These are phyloP conservation scores for Fusarium sp. DNA, from an alignment of 2,329 filamentous ascomycete genomes.

Conservation along the genomic window DNA sequence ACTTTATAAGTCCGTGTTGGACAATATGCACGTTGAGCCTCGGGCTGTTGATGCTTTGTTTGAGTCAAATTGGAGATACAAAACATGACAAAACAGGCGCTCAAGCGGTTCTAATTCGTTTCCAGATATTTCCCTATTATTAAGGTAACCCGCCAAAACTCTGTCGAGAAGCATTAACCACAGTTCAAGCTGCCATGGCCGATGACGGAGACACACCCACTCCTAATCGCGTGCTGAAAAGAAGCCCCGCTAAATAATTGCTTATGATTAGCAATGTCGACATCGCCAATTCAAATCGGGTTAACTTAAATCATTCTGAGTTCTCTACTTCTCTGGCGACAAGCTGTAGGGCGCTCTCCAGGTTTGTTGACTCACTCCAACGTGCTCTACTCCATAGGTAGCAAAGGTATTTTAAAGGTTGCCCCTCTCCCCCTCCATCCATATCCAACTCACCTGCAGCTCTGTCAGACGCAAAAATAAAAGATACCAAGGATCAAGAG, in stretches of 20 bases:
- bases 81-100: too few relatives aligned
- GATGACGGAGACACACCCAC: constrained; percentile 38
- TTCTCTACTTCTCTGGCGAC: background rate
- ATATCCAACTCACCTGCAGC: constrained; percentile 5
- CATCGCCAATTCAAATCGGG: background rate
- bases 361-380: too few relatives aligned
- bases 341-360: background rate
- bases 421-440: constrained; percentile 29
- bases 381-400: too few relatives aligned
- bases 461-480: background rate
- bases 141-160: too few relatives aligned
- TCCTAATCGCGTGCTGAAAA: constrained; percentile 34
- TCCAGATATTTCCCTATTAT: too few relatives aligned
- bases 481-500: background rate
- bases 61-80: too few relatives aligned
- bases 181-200: constrained; percentile 2
- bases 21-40: background rate
- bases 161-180: too few relatives aligned
- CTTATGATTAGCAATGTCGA: constrained; percentile 6
- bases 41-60: too few relatives aligned
- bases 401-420: background rate
- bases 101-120: too few relatives aligned
- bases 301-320: background rate
- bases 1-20: background rate
- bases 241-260: constrained; percentile 25